Evolutionary conservation across 306 rosid genomes (phyloP).

Genomic region (Luffa aegyptiaca): DNA sequence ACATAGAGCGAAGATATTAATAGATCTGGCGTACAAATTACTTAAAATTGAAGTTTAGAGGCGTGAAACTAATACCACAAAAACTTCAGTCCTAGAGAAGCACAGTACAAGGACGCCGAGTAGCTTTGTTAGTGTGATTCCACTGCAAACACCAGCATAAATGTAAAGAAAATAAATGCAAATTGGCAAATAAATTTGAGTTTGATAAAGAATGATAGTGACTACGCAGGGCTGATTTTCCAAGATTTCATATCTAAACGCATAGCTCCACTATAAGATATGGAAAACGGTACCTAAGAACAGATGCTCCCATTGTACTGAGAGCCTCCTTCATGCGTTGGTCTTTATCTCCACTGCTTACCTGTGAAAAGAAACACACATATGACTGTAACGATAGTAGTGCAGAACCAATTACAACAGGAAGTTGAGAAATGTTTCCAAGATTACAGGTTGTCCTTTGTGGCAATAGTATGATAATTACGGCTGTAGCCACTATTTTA

Average conservation of each 20-base stretch:
- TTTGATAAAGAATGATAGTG: neutral
- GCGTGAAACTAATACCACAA: slow-evolving; percentile 60
- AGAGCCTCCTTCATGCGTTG: slow-evolving; percentile 80
- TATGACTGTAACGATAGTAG: neutral
- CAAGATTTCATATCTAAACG: neutral
- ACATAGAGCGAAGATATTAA: slow-evolving; percentile 9
- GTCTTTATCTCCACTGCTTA: slow-evolving; percentile 69
- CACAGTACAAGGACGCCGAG: slow-evolving; percentile 92
- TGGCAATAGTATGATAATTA: neutral
- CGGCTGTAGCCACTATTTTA: neutral
- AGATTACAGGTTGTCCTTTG: neutral
- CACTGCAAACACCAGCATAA: slow-evolving; percentile 35
- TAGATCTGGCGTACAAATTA: neutral
- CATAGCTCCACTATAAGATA: neutral
- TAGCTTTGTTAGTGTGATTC: slow-evolving; percentile 88
- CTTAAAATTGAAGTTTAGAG: neutral
- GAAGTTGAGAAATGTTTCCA: neutral
- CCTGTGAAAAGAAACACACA: slow-evolving; percentile 30
- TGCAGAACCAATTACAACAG: neutral
- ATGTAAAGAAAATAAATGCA: slow-evolving; percentile 9
- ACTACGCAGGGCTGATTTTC: neutral
- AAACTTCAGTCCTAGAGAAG: slow-evolving; percentile 95
- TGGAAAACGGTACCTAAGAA: slow-evolving; percentile 49
- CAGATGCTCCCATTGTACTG: slow-evolving; percentile 96
- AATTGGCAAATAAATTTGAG: slow-evolving; percentile 1